Conservation (phyloP, 768 basidiomycete species). For the Suillus cothurnatus region DNA sequence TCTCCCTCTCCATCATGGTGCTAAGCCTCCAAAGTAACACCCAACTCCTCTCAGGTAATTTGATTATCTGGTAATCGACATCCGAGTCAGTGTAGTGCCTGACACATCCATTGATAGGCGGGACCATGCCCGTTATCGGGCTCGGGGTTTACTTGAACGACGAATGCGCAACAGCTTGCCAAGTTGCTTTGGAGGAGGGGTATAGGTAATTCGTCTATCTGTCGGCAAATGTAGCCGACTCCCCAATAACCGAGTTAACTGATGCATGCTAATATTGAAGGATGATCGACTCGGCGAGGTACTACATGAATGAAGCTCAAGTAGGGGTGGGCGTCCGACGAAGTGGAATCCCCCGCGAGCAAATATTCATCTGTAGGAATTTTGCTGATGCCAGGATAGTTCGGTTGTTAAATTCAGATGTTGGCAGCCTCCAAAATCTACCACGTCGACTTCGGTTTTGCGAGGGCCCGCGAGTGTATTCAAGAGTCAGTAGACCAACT, state of each 20-base stretch:
- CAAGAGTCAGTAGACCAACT: slow-evolving; percentile 28
- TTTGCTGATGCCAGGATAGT: not conserved
- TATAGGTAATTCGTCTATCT: slow-evolving; percentile 24
- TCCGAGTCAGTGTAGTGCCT: not conserved
- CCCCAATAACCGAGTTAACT: not conserved
- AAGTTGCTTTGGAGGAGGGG: slow-evolving; percentile 24
- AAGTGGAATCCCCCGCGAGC: slow-evolving; percentile 25
- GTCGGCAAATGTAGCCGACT: not conserved
- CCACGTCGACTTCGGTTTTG: slow-evolving; percentile 14
- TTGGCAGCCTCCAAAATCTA: slow-evolving; percentile 26
- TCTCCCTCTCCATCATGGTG: not conserved
- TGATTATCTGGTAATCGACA: not conserved
- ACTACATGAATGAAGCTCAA: slow-evolving; percentile 26
- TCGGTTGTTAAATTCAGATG: not conserved
- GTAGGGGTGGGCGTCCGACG: slow-evolving; percentile 29
- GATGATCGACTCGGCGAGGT: slow-evolving; percentile 29
- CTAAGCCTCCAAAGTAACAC: not conserved
- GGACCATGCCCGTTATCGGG: slow-evolving; percentile 29
- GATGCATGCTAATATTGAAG: slow-evolving; percentile 13
- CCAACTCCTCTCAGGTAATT: not conserved
- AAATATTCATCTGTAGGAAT: slow-evolving; percentile 33
- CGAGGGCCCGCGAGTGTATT: slow-evolving; percentile 17
- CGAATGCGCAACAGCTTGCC: slow-evolving; percentile 18
- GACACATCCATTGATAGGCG: slow-evolving; percentile 16
- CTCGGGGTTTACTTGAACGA: slow-evolving; percentile 26